Conservation (phyloP, 495 filamentous ascomycete species). For the Penicillium diatomitis region DNA sequence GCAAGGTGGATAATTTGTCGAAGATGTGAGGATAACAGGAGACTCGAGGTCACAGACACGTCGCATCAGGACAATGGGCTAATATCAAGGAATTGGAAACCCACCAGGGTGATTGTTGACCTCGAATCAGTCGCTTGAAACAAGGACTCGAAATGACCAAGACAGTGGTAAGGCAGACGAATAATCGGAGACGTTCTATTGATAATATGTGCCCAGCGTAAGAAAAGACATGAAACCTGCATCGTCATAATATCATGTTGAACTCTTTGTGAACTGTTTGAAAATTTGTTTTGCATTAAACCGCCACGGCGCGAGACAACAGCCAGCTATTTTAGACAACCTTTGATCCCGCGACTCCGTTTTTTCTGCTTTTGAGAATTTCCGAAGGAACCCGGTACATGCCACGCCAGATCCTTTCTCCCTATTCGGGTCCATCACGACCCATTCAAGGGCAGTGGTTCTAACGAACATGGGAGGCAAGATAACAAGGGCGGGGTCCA, state of each 20-base stretch:
- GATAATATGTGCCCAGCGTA: not conserved
- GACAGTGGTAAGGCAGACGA: not conserved
- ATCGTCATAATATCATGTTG: constrained; percentile 30
- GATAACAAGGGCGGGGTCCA: constrained; percentile 8
- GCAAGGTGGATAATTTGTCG: too few relatives aligned
- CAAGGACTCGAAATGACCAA: too few relatives aligned
- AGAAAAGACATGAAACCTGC: constrained; percentile 11
- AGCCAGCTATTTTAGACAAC: constrained; percentile 40
- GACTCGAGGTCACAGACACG: too few relatives aligned
- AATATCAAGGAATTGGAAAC: too few relatives aligned
- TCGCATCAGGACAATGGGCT: too few relatives aligned
- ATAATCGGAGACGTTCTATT: not conserved
- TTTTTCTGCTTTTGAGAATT: constrained; percentile 26
- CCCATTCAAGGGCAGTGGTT: constrained; percentile 8
- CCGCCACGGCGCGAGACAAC: constrained; percentile 41
- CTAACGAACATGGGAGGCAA: constrained; percentile 23
- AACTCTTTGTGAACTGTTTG: constrained; percentile 20
- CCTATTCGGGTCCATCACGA: constrained; percentile 31
- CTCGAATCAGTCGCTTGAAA: too few relatives aligned
- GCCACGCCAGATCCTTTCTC: constrained; percentile 13
- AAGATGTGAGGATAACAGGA: too few relatives aligned
- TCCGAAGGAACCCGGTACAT: constrained; percentile 22
- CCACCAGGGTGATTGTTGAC: too few relatives aligned
- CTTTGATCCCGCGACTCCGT: constrained; percentile 40
- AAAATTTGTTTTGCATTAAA: constrained; percentile 40